Base-by-base conservation (phyloP, 2,329 filamentous ascomycete species). In the Colletotrichum incanum region DNA sequence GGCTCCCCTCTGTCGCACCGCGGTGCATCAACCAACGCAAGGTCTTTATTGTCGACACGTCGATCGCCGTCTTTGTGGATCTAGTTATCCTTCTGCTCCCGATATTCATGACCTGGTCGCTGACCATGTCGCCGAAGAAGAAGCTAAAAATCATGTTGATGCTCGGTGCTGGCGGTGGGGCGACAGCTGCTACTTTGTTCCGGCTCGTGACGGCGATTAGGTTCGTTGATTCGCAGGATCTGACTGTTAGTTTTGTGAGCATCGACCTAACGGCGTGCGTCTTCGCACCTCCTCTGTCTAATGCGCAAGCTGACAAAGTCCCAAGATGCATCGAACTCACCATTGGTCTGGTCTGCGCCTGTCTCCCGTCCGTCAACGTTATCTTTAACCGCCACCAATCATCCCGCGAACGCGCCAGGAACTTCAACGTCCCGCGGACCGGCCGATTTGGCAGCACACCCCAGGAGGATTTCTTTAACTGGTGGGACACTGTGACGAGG, bases 11-110 rank as follows among this genome's bases (percentile, higher is more conserved):
- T 3, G 67, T 77, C 12, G 12, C 50, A 12, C 73, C 71, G 2
- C 74, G 65, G 8, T 82, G 81, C 72, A 72, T 82, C 28, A 73
- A 80, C 34, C 76, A 80, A 47, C 65, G 74, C 8, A 75, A 75
- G 43, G 47, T 83, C 9, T 82, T 82, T 65, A 74, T 79, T 5
- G 74, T 77, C 9, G 81, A 82, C 52, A 76, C 77, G 0, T 73
- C 76, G 11, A 65, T 80, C 16, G 79, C 77, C 58, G 76, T 79
- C 31, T 31, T 81, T 12, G 80, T 78, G 23, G 80, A 82, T 71
- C 65, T 79, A 23, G 75, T 79, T 58, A 79, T 82, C 31, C 75
- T 82, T 28, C 9, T 81, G n/a, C 62, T 82, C 5, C 81, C 81
- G 8, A 74, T 81, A 9, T 75, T 77, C 0, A 66, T 82, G 65